Base-by-base conservation (phyloP, 2,329 filamentous ascomycete genomes). In the Thielaviopsis cerberus region DNA sequence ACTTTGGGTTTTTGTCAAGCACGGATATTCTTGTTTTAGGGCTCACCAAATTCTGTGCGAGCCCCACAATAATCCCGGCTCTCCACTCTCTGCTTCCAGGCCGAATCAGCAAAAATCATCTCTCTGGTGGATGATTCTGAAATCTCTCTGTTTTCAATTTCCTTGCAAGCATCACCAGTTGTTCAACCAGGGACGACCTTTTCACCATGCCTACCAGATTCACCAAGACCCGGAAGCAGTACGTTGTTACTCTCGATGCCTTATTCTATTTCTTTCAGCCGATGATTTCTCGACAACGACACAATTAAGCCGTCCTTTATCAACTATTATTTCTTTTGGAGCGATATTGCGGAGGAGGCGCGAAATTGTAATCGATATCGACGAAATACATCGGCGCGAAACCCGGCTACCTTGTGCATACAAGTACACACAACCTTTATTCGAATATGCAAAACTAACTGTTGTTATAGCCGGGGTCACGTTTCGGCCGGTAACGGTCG, bases 401-500 rank as follows among this genome's bases (percentile, higher is more conserved):
- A 41, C 34, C 34, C 26, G 20, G 22, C 30, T 24, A 15, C 45
- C 22, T 50, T 27, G 15, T 53, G 48, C 15, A 23, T 51, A 50
- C 20, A 24, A 15, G 27, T 13, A 61, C 45, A 53, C 58, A 60
- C 30, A 57, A 37, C 48, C 51, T 53, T 7, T 37, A 5, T 48
- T 24, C 24, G 25, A 60, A 56, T 51, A 22, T 54, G 60, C 64
- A 62, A 58, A 59, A 65, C 69, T 70, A 64, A 69, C 59, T 63
- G 65, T 63, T 64, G 62, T 62, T 57, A 69, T 72, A 89, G 85
- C 80, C 89, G 91, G 80, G 91, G 91, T 76, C 88, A 98, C 79
- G 92, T 98, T 73, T 94, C 87, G 72, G 88, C 89, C 81, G 92
- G 92, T 81, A 84, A 97, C 76, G 91, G 92, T 80, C 91, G 91